These are phyloP conservation scores for Phallus indusiatus DNA, from an alignment of 768 basidiomycete species.

Conservation along the genomic window DNA sequence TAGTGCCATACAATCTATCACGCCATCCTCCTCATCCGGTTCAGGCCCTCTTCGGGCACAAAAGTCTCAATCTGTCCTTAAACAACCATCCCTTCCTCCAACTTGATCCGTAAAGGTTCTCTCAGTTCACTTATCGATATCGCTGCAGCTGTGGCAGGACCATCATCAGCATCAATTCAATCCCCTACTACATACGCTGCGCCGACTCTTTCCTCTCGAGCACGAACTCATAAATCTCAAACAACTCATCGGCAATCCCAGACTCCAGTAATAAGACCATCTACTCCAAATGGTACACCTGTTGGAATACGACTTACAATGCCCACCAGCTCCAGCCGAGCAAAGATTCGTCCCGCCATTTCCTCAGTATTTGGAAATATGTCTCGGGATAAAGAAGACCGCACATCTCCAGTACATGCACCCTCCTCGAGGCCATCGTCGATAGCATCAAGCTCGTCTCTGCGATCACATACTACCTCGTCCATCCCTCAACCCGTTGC, in stretches of 20 bases:
- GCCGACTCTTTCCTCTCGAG: slow-evolving; percentile 74
- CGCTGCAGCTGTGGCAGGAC: slow-evolving; percentile 33
- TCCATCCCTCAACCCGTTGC: slow-evolving; percentile 31
- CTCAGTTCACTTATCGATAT: slow-evolving; percentile 64
- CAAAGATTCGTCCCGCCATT: slow-evolving; percentile 66
- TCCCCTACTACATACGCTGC: slow-evolving; percentile 48
- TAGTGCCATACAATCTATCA: slow-evolving; percentile 30
- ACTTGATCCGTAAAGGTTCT: slow-evolving; percentile 68
- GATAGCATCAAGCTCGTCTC: slow-evolving; percentile 26
- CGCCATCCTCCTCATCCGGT: slow-evolving; percentile 32
- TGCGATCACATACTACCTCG: slow-evolving; percentile 14
- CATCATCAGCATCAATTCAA: slow-evolving; percentile 26
- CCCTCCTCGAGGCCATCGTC: slow-evolving; percentile 51
- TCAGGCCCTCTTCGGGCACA: slow-evolving; percentile 71
- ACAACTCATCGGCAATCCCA: slow-evolving; percentile 27
- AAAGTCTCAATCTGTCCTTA: slow-evolving; percentile 76
- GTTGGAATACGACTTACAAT: slow-evolving; percentile 75
- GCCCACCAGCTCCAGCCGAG: slow-evolving; percentile 66
- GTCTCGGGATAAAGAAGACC: slow-evolving; percentile 1
- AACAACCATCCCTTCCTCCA: slow-evolving; percentile 59
- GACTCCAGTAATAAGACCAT: slow-evolving; percentile 69
- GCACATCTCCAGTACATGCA: slow-evolving; percentile 38
- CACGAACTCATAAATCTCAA: slow-evolving; percentile 47
- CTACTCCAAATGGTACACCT: slow-evolving; percentile 71
- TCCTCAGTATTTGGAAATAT: slow-evolving; percentile 52